These are phyloP conservation scores for Dalbergia cochinchinensis DNA, from an alignment of 306 rosid species.

Conservation along the genomic window DNA sequence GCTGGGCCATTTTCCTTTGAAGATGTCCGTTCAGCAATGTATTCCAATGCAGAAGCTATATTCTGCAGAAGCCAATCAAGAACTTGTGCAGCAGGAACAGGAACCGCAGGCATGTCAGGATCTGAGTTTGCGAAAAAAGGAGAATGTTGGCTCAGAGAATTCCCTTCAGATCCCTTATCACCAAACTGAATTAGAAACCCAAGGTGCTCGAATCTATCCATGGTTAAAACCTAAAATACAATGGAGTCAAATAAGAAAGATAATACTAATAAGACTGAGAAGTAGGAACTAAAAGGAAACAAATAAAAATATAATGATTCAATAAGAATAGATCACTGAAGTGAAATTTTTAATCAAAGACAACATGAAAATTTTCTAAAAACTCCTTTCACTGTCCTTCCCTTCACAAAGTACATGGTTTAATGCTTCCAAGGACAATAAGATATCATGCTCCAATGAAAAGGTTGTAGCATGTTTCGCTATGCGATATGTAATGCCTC, in stretches of 20 bases:
- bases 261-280: constrained; percentile 20
- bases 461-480: neutral
- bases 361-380: constrained; percentile 8
- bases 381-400: neutral
- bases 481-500: constrained; percentile 9
- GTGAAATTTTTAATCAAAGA: constrained; percentile 17
- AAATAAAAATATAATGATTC: constrained; percentile 3
- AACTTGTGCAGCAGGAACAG: constrained; percentile 88
- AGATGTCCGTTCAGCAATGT: constrained; percentile 81
- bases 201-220: constrained; percentile 95
- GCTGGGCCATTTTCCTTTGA: constrained; percentile 87
- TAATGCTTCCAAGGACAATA: constrained; percentile 26
- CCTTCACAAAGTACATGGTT: constrained; percentile 8
- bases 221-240: constrained; percentile 77
- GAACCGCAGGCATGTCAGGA: constrained; percentile 99
- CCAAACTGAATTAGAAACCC: constrained; percentile 91
- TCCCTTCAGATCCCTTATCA: constrained; percentile 82
- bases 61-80: constrained; percentile 88
- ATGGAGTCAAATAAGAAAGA: constrained; percentile 45
- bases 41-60: constrained; percentile 83
- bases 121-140: constrained; percentile 98
- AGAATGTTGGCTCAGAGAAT: constrained; percentile 80
- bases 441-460: constrained; percentile 4
- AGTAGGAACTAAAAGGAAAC: constrained; percentile 17
- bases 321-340: constrained; percentile 23